phyloP scores from a whole-genome alignment of 2,329 filamentous ascomycete genomes.

The Curvularia eragrostidis region DNA sequence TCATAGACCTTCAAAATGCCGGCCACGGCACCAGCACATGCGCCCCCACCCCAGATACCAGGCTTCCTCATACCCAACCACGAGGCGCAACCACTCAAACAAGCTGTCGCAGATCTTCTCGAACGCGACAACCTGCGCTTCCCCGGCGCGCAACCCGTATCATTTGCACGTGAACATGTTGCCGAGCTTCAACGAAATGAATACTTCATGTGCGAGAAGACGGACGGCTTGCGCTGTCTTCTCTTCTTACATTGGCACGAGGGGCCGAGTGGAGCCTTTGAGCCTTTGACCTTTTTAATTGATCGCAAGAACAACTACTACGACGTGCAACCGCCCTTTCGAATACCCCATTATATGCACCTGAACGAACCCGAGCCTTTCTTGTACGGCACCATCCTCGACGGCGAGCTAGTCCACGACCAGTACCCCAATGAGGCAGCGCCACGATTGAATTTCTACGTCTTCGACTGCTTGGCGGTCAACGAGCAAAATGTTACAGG shows the following conservation, averaged over 20 bases:
- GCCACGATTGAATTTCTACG: conserved; percentile 77
- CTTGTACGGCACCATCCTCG: conserved; percentile 81
- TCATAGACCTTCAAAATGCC: conserved; percentile 22
- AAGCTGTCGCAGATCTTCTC: conserved; percentile 78
- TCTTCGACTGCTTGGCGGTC: conserved; percentile 90
- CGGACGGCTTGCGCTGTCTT: conserved; percentile 94
- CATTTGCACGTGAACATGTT: conserved; percentile 82
- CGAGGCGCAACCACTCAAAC: conserved; percentile 62
- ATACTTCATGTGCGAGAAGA: conserved; percentile 99
- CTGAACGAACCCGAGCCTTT: conserved; percentile 63
- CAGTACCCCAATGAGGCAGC: conserved; percentile 67
- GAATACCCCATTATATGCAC: conserved; percentile 77
- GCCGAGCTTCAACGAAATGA: conserved; percentile 81
- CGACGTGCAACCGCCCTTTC: conserved; percentile 74
- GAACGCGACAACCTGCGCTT: conserved; percentile 72
- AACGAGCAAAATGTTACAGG: conserved; percentile 78
- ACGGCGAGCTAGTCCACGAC: conserved; percentile 93
- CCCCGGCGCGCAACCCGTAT: conserved; percentile 92
- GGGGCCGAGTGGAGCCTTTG: conserved; percentile 23
- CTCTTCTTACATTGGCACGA: conserved; percentile 81
- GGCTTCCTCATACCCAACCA: conserved; percentile 35
- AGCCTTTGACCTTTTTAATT: conserved; percentile 80
- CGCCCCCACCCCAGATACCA: conserved; percentile 47
- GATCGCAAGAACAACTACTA: conserved; percentile 99
- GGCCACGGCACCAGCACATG: conserved; percentile 25